Evolutionary conservation across 192 early-diverging fungal species (phyloP), one percentile per base, ranked within the genome.

Genomic region (Linnemannia zychae): DNA sequence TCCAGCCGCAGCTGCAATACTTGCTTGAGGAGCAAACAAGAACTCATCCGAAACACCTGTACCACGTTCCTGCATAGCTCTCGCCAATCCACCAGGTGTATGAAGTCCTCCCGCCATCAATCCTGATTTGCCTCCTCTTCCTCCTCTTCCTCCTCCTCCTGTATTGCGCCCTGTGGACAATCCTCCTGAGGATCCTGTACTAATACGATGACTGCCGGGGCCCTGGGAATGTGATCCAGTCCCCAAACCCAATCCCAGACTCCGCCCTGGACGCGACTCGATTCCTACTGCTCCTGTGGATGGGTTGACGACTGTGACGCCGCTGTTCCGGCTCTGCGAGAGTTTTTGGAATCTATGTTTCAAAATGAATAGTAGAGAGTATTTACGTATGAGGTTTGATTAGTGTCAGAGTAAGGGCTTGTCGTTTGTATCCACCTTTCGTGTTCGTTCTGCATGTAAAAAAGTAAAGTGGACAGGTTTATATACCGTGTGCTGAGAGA

Each of bases 1-100:
- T n/a, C 44, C 63, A 24, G 50, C 16, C 4, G 52, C 28, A 7
- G 31, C 67, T 50, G 67, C 46, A 63, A 63, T 28, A 31, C 24
- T 31, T 15, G 57, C 57, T 24, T 13, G 22, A 16, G 83, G 83
- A 3, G 53, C 49, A 28, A 85, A 76, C 60, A 85, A 71, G 44
- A 85, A 85, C 33, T 5, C 70, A 37, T 85, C 77, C 46, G 83
- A 57, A 0, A 85, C 83, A 18, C 83, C 83, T 12, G 68, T 52
- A 0, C 83, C 83, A 63, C 83, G 83, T 53, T 85, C 83, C 74
- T 85, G 83, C 83, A 85, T 85, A 2, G 74, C 83, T 72, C 83
- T 79, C 4, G 83, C 83, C 7, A 85, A 47, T 34, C 83, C 83
- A 47, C 67, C 68, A 60, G 73, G 24, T 3, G 83, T 85, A 28